Base-by-base conservation (phyloP, 208 protist species). In the Herpetomonas tarakana region DNA sequence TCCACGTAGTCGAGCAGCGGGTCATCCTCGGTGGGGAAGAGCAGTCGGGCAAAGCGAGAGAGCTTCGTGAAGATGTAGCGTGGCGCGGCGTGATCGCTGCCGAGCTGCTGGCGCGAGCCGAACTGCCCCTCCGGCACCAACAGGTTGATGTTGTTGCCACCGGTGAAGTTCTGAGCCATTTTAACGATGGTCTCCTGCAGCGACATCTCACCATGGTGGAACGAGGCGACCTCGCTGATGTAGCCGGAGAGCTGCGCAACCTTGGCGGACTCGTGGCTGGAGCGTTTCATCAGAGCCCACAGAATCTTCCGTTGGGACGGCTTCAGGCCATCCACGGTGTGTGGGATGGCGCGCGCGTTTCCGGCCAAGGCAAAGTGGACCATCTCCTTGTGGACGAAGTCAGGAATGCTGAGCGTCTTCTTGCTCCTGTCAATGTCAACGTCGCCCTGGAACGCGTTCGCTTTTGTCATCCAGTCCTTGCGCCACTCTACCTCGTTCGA, bases 311-410 rank as follows among this genome's bases (percentile, higher is more conserved):
- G 86, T 69, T 99, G 98, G 4, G 90, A 96, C 1, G 98, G 98
- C 80, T 99, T 99, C 0, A 99, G 73, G 4, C 99, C 99, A 69
- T 99, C 99, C 0, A 99, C 87, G 62, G 73, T 62, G 63, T 92
- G 84, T 30, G 92, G 83, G 54, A 97, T 78, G 19, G 89, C 81
- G 65, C 94, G 88, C 2, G 87, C 81, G 78, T 97, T 97, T 52
- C 90, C 89, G 31, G 82, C 67, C 47, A 94, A 68, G 1, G 98
- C 99, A 68, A 99, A 99, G 60, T 98, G 86, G 30, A 99, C 97
- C 70, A 99, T 96, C 73, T 99, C 99, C 70, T 98, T 98, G 73
- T 99, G 91, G 59, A 99, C 94, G 76, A 99, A 99, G 55, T 99
- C 97, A 1, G 78, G 52, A 31, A 98, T 91, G 2, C 70, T 88